Evolutionary conservation across 768 basidiomycete species (phyloP).

Genomic region (Mycena vitilis): DNA sequence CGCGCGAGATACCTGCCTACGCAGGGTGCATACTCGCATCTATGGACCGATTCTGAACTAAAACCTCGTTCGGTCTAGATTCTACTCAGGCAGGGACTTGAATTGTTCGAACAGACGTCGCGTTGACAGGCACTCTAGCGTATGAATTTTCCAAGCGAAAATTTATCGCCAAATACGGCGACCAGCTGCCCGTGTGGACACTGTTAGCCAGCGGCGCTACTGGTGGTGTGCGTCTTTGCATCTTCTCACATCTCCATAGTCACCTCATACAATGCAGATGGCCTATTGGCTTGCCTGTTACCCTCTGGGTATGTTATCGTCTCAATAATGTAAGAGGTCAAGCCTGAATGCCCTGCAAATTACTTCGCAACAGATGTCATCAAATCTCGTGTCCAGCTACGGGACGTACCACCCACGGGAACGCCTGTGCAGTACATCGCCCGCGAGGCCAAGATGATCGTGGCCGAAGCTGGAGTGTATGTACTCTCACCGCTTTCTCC

Average conservation of each 20-base stretch:
- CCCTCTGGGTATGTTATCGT: constrained; percentile 70
- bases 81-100: constrained; percentile 65
- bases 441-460: constrained; percentile 71
- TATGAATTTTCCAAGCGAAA: constrained; percentile 92
- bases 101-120: too few species aligned
- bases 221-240: constrained; percentile 74
- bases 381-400: constrained; percentile 90
- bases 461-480: constrained; percentile 80
- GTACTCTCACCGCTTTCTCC: constrained; percentile 39
- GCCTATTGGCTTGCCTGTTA: constrained; percentile 96
- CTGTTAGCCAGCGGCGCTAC: constrained; percentile 85
- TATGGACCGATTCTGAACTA: not conserved
- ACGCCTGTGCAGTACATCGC: constrained; percentile 83
- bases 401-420: constrained; percentile 76
- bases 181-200: constrained; percentile 82
- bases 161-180: constrained; percentile 72
- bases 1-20: constrained; percentile 95
- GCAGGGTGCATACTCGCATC: constrained; percentile 68
- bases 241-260: constrained; percentile 2
- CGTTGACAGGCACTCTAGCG: constrained; percentile 51
- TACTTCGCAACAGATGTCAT: constrained; percentile 69
- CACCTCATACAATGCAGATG: constrained; percentile 56
- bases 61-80: constrained; percentile 52
- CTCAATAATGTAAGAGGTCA: not conserved
- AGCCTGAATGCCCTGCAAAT: not conserved